phyloP scores from a whole-genome alignment of 805 yeast genomes.

The Candida coleopterorum region DNA sequence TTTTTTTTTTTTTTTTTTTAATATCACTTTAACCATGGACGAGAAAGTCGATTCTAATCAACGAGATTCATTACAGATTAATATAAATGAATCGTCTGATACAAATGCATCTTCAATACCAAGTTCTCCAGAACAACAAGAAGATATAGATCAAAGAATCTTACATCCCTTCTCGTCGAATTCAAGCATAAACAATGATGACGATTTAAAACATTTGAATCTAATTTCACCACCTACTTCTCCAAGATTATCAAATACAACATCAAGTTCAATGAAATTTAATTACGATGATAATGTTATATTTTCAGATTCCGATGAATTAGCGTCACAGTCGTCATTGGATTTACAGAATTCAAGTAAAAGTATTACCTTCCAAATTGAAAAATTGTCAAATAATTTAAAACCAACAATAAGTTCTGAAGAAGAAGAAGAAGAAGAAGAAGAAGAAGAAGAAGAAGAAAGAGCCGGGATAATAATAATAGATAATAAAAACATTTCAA shows the following conservation, averaged over 20 bases:
- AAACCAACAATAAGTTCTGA: conserved; percentile 7
- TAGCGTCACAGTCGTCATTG: conserved; percentile 26
- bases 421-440: conserved; percentile 7
- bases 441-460: conserved; percentile 6
- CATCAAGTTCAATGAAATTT: background rate
- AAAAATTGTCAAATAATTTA: conserved; percentile 5
- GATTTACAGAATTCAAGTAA: conserved; percentile 12
- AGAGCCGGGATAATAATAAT: background rate
- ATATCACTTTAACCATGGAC: no score
- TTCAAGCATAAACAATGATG: background rate
- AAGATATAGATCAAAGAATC: background rate
- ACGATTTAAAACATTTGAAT: background rate
- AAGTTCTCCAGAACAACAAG: conserved; percentile 1
- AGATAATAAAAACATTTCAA: background rate
- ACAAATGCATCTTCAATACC: conserved; percentile 1
- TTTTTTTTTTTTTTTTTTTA: no score
- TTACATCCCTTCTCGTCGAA: background rate
- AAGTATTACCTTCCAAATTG: conserved; percentile 6
- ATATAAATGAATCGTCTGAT: background rate
- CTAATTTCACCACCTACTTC: conserved; percentile 6
- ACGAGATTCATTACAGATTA: background rate
- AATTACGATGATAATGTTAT: conserved; percentile 26
- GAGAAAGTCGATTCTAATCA: background rate
- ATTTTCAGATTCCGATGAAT: conserved; percentile 31
- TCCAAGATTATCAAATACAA: conserved; percentile 3